Evolutionary conservation across 106 monocot species (phyloP), one percentile per base, ranked within the genome.

Genomic region (Dendrobium catenatum): DNA sequence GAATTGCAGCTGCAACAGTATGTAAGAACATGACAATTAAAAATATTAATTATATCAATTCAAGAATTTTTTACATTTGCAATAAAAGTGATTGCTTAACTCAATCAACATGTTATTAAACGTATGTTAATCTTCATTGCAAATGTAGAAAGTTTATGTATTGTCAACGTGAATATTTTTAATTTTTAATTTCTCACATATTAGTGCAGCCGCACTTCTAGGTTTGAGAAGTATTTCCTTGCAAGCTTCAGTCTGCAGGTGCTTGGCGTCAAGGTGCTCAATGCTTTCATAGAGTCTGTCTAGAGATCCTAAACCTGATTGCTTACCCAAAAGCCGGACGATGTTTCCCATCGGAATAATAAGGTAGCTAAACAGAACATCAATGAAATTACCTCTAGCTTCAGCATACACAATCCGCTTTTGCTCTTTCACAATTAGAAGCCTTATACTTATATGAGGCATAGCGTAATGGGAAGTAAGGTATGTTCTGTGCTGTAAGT

Each of bases 331-430:
- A 75, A 88, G 81, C 42, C 77, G 70, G 46, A 86, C 56, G 59
- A 91, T 68, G 72, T 81, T 82, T 42, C 80, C 90, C 6, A 88
- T 17, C 2, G 88, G 88, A 40, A 88, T 81, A n/a, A 86, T 82
- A 5, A 91, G 84, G 80, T 88, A 91, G 84, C 90, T 88, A 58
- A 88, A 75, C 61, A 91, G 81, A 42, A 84, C 42, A 80, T 91
- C 88, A 9, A 88, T 82, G 76, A 90, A 88, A 8, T 78, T 76
- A 29, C 49, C 43, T 72, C 81, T 86, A 73, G 82, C 37, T 66
- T 91, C 88, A 4, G 86, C 90, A 75, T 81, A 90, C 18, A 90
- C 42, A 16, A 88, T 83, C 17, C 76, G 78, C 68, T 86, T 88
- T 26, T 27, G 66, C 37, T 73, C 43, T 43, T 79, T 81, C 81